A percentile compares a stretch with the other conserved stretches of the same genome.
Conservation (phyloP, 805 yeast species). For the Zygotorulaspora chibaensis region DNA sequence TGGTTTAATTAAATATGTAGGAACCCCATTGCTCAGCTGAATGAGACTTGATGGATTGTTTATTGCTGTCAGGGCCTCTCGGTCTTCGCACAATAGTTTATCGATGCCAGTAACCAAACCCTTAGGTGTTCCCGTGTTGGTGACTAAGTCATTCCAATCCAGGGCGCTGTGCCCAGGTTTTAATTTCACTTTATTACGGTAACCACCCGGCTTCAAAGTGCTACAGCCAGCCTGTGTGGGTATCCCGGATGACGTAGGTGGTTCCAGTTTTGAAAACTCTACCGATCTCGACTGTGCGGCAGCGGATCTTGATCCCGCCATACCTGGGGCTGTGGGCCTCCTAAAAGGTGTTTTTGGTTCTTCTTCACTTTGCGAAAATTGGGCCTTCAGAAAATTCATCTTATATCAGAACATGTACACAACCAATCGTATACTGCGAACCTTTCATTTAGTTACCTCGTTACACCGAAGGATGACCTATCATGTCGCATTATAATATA, state of each 20-base stretch:
- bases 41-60: slow-evolving; percentile 19
- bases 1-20: slow-evolving; percentile 23
- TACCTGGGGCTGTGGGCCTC: slow-evolving; percentile 3
- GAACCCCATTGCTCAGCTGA: slow-evolving; percentile 18
- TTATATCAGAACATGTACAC: neutral
- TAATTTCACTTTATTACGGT: slow-evolving; percentile 33
- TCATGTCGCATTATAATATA: too few relatives aligned
- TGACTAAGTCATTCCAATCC: slow-evolving; percentile 30
- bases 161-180: slow-evolving; percentile 35
- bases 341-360: slow-evolving; percentile 1
- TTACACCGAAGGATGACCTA: too few relatives aligned
- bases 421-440: too few relatives aligned
- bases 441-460: too few relatives aligned
- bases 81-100: slow-evolving; percentile 12
- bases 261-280: neutral
- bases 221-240: slow-evolving; percentile 19
- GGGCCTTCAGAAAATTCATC: neutral
- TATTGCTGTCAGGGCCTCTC: slow-evolving; percentile 12
- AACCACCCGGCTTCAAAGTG: slow-evolving; percentile 22
- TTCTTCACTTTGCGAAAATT: slow-evolving; percentile 1
- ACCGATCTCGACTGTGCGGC: slow-evolving; percentile 3
- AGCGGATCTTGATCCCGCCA: slow-evolving; percentile 1
- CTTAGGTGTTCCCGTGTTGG: slow-evolving; percentile 14
- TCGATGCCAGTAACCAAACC: slow-evolving; percentile 21
- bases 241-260: neutral